Base-by-base conservation (phyloP, 1,284 basidiomycete species). In the Melampsora larici-populina region DNA sequence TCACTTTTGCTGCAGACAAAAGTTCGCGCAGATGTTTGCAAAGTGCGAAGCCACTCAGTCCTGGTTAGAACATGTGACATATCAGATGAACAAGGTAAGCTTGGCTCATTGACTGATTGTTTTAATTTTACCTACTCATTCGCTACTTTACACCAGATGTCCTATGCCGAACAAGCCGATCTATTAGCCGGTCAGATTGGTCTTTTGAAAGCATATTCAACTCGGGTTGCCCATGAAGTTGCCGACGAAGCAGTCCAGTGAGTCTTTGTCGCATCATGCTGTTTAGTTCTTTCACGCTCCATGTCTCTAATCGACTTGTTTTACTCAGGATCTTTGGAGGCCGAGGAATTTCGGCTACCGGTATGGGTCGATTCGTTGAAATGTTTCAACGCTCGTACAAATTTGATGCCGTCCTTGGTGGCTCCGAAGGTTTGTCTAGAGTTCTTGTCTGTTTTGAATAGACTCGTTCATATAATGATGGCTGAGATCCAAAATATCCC, bases 41-140 rank as follows among this genome's bases (percentile, higher is more conserved):
- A 90, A 92, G 78, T 87, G 88, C 48, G 92, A 95, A 85, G 89
- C 91, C 0, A 89, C 89, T 76, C 94, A 97, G 83, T 89, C 88
- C 66, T 97, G 93, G 93, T 86, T 96, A 33, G 94, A 97, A 85
- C 91, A 89, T 82, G 86, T 96, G 79, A 95, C 93, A 0, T 89
- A 90, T 84, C 94, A 96, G 85, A 96, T 96, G 94, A 89, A 88
- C 83, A 90, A 94, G 81, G 94, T 94, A 84, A 81, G 80, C 55
- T 7, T 24, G 11, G 26, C 40, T 29, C 55, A 55, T 62, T 31
- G 3, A 33, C 17, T 75, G 26, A 36, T 67, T 31, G 7, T 48
- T n/a, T 40, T 43, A n/a, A 31, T 24, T n/a, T 31, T 48, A 24
- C 17, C 55, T 36, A 33, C 67, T 78, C 33, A 58, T 73, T 65